Evolutionary conservation across 23 red algal genomes (phyloP).

Genomic region (Gracilaria caudata): DNA sequence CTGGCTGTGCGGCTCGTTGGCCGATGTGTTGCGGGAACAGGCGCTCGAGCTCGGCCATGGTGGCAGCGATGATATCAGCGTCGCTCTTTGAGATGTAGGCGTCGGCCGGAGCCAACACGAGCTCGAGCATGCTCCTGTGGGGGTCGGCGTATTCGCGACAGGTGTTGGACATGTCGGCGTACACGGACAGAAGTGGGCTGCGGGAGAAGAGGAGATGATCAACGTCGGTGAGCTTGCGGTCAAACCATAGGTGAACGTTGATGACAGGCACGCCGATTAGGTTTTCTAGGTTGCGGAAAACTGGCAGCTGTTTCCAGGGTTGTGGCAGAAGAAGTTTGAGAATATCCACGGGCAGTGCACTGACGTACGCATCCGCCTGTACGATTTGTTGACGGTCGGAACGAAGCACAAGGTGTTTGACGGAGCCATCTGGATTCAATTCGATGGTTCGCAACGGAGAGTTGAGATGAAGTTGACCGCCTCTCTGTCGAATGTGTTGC

Average conservation of each 20-base stretch:
- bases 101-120: slow-evolving; percentile 91
- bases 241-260: slow-evolving; percentile 99
- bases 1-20: slow-evolving; percentile 56
- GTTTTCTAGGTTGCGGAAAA: slow-evolving; percentile 69
- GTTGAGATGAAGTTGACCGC: slow-evolving; percentile 63
- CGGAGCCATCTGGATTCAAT: slow-evolving; percentile 59
- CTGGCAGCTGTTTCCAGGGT: slow-evolving; percentile 51
- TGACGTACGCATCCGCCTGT: slow-evolving; percentile 90
- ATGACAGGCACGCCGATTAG: slow-evolving; percentile 96
- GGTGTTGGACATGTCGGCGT: slow-evolving; percentile 99
- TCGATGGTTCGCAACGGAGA: slow-evolving; percentile 72
- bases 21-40: slow-evolving; percentile 95
- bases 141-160: slow-evolving; percentile 89
- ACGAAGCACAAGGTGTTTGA: slow-evolving; percentile 61
- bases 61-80: slow-evolving; percentile 82
- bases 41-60: slow-evolving; percentile 87
- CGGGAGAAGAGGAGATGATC: slow-evolving; percentile 98
- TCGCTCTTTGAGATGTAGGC: slow-evolving; percentile 86
- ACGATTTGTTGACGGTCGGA: slow-evolving; percentile 40
- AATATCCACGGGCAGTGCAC: slow-evolving; percentile 94
- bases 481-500: slow-evolving; percentile 65
- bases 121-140: slow-evolving; percentile 86
- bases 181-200: slow-evolving; percentile 90
- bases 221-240: slow-evolving; percentile 92
- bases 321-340: slow-evolving; percentile 84